These are phyloP conservation scores for Wolfiporia cocos DNA, from an alignment of 1,284 basidiomycete genomes.

Conservation along the genomic window DNA sequence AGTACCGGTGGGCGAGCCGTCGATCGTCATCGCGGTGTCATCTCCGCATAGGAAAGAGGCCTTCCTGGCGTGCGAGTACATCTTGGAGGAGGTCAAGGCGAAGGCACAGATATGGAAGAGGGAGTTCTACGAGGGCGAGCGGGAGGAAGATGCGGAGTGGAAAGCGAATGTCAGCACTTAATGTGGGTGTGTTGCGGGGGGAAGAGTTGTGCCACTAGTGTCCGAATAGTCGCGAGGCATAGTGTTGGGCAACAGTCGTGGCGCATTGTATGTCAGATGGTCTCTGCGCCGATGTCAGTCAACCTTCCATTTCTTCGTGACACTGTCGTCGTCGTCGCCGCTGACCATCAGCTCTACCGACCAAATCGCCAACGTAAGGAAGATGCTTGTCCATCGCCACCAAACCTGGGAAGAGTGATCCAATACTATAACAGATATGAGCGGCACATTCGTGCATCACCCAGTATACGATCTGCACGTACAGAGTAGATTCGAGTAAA, in stretches of 20 bases:
- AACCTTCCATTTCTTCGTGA: constrained; percentile 72
- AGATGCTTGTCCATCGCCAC: constrained; percentile 87
- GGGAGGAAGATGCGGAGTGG: constrained; percentile 62
- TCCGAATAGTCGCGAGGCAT: too few species aligned
- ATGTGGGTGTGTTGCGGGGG: constrained; percentile 2
- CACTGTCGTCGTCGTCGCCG: constrained; percentile 69
- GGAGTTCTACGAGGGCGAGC: constrained; percentile 73
- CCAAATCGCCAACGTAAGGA: constrained; percentile 79
- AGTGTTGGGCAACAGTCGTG: too few species aligned
- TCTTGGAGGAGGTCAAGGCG: constrained; percentile 80
- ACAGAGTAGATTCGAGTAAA: constrained; percentile 79
- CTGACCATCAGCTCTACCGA: constrained; percentile 74
- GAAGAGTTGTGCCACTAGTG: too few species aligned
- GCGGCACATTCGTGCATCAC: too few species aligned
- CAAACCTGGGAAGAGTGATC: constrained; percentile 83
- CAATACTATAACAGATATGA: constrained; percentile 46
- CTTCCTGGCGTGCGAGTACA: constrained; percentile 73
- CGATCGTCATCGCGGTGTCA: constrained; percentile 81
- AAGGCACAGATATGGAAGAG: constrained; percentile 87
- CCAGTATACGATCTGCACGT: too few species aligned
- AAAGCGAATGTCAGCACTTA: constrained; percentile 49
- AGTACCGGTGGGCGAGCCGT: constrained; percentile 75
- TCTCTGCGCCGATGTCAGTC: constrained; percentile 46
- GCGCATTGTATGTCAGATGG: too few species aligned
- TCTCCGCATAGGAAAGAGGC: constrained; percentile 83